Base-by-base conservation (phyloP, 2,329 filamentous ascomycete species). In the Fusarium albidum region DNA sequence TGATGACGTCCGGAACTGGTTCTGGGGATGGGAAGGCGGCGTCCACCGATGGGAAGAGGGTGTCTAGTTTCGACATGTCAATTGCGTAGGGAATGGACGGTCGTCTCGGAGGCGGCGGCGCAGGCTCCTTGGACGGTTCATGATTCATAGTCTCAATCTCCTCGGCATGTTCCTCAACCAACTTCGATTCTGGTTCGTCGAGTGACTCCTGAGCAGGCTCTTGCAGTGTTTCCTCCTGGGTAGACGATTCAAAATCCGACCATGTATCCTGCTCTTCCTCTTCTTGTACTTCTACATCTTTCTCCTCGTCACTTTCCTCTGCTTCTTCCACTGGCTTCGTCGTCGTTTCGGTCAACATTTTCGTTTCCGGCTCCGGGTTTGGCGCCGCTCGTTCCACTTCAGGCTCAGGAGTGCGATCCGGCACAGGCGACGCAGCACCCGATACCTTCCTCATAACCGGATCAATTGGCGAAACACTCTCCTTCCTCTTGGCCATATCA, bases 1-100 rank as follows among this genome's bases (percentile, higher is more conserved):
- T 74, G 37, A 81, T 68, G 26, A 74, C 69, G 26, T 83, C 81
- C 1, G 81, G 70, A 0, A 83, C 59, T 4, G 63, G 64, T 34
- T 71, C 72, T 2, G 72, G 64, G 1, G 75, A 67, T 2, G 64
- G 57, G 17, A 68, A 67, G 6, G 49, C 49, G 3, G 63, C 18
- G 13, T 59, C 51, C 2, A 61, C 64, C 10, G 53, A 58, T 1
- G 68, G 72, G 45, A 73, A 73, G 5, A 79, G 63, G 2, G 60
- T 52, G 25, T 74, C 69, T 0, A 77, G 57, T 5, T 69, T 64
- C 5, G 70, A 56, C n/a, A 72, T 41, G 44, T 77, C 69, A 44
- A 80, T 59, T 9, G 65, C 37, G 28, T 63, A 73, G 1, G 65
- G 48, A 8, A 62, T 54, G 0, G 38, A 44, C 2, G 63, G 55